Evolutionary conservation across 2,329 filamentous ascomycete species (phyloP), one percentile per base, ranked within the genome.

Genomic region (Alternaria solani): DNA sequence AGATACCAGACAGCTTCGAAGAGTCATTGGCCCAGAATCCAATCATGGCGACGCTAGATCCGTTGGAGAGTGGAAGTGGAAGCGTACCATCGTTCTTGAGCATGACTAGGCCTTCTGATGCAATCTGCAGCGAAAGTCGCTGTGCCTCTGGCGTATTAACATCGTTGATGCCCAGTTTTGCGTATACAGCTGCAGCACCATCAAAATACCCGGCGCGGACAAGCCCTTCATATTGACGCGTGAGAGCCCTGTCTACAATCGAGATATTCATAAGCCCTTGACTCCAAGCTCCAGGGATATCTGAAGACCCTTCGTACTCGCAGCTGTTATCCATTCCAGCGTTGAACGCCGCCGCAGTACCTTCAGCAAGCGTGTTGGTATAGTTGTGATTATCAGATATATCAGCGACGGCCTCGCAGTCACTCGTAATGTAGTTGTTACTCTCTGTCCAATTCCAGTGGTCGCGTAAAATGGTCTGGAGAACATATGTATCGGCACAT

Each of bases 361-460:
- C 81, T 78, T n/a, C 80, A 71, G 41, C 63, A 32, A 57, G 52
- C 2, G 82, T 83, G 3, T 72, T 69, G 2, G 78, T 69, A 53
- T 78, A 82, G 32, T 78, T 71, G 61, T 82, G 84, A 0, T 83
- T 82, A n/a, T 81, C 78, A 64, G 81, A 88, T 55, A 90, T 83
- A 68, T 89, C 85, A 43, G 84, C 79, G 0, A 90, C 81, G 0
- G 89, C 85, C 57, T 88, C 87, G 65, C 89, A 91, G 69, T 91
- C 89, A 16, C 84, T 86, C 0, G 86, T 88, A 36, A 91, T 83
- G 71, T 85, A 89, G 62, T 89, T 86, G 51, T 88, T 83, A 43
- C 86, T 82, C 3, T 84, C 81, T 0, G 83, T 85, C 82, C 88
- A 92, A 43, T 81, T 83, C 86, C 89, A 92, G 67, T 88, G 85